Percentiles rank a stretch among this genome's conserved stretches.
Evolutionary conservation across 2,329 filamentous ascomycete species (phyloP).

Genomic region (Beauveria rudraprayagi): DNA sequence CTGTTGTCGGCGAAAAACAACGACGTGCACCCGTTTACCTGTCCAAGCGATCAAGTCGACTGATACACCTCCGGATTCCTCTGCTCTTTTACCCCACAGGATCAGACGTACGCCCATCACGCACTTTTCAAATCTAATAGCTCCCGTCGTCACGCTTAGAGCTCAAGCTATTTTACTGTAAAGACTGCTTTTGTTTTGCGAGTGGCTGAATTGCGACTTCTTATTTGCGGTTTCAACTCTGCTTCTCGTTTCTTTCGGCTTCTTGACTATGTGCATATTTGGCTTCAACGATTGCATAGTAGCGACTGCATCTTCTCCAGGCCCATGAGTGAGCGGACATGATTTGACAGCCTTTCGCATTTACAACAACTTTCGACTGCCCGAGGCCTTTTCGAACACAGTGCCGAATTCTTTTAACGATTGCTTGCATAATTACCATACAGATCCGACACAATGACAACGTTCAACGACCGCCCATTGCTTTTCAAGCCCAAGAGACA

Average conservation of each 20-base stretch:
- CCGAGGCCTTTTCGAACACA: neutral
- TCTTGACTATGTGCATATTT: slow-evolving; percentile 19
- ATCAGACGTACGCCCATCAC: neutral
- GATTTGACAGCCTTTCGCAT: slow-evolving; percentile 8
- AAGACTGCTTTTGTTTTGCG: neutral
- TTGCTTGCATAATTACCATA: neutral
- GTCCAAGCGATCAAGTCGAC: neutral
- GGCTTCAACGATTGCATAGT: slow-evolving; percentile 15
- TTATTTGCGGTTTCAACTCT: neutral
- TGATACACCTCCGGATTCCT: neutral
- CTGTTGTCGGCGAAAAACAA: neutral
- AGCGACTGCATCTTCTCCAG: slow-evolving; percentile 11
- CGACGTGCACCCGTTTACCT: neutral
- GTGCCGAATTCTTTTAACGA: neutral
- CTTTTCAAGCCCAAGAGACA: slow-evolving; percentile 27
- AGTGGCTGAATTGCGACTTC: neutral
- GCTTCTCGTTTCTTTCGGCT: neutral
- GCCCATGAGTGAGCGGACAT: slow-evolving; percentile 13
- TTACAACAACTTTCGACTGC: slow-evolving; percentile 12
- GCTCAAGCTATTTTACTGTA: neutral
- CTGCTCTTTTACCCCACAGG: neutral
- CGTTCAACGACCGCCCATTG: slow-evolving; percentile 27
- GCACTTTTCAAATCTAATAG: neutral
- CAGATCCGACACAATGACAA: slow-evolving; percentile 14
- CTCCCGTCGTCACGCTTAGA: neutral